Evolutionary conservation across 2,329 filamentous ascomycete species (phyloP).

Genomic region (Lecanosticta acicola): DNA sequence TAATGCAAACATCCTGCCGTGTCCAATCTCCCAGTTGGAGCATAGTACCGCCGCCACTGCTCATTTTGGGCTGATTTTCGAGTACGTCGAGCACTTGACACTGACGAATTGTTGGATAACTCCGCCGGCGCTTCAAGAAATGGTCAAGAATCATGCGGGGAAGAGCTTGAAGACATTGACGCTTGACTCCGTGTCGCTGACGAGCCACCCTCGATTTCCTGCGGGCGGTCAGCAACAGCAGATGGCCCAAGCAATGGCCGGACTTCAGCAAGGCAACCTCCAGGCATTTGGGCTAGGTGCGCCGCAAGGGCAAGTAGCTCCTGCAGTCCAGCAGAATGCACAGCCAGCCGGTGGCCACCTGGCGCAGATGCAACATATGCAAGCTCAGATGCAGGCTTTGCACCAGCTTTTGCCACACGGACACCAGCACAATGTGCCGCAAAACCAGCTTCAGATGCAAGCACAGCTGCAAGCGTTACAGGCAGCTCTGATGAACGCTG

Average conservation of each 20-base stretch:
- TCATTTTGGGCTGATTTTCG: slow-evolving; percentile 38
- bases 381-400: too few relatives aligned
- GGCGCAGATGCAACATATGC: too few relatives aligned
- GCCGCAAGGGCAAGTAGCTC: too few relatives aligned
- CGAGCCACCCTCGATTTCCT: slow-evolving; percentile 37
- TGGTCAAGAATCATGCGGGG: slow-evolving; percentile 47
- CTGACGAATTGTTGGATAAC: slow-evolving; percentile 65
- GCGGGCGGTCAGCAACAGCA: slow-evolving; percentile 7
- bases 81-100: slow-evolving; percentile 53
- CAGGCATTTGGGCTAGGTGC: slow-evolving; percentile 11
- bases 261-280: slow-evolving; percentile 13
- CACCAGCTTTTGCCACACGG: too few relatives aligned
- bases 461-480: neutral
- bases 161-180: slow-evolving; percentile 49
- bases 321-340: too few relatives aligned
- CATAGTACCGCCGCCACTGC: slow-evolving; percentile 13
- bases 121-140: slow-evolving; percentile 51
- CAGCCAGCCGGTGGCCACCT: too few relatives aligned
- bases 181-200: slow-evolving; percentile 61
- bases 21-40: slow-evolving; percentile 45
- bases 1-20: slow-evolving; percentile 58
- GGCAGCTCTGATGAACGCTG: neutral
- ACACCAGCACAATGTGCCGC: neutral
- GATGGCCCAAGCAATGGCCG: slow-evolving; percentile 2
- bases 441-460: neutral